Percentiles rank a stretch among this genome's conserved stretches.
phyloP scores from a whole-genome alignment of 495 filamentous ascomycete genomes.

The Tuber magnatum region DNA sequence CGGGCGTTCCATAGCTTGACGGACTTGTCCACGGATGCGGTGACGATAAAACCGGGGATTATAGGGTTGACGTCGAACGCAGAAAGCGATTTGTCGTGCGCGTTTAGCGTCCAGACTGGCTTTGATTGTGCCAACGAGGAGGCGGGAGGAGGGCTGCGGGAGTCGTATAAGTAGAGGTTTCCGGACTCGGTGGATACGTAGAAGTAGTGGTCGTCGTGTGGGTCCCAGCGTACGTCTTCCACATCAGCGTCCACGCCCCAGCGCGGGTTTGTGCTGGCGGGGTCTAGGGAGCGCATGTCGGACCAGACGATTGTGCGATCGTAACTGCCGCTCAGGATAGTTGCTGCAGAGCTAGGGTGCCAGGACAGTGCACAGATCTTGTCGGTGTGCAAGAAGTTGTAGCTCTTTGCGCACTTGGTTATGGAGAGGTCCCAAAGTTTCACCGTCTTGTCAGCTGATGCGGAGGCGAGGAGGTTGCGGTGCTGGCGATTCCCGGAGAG shows the following conservation, averaged over 20 bases:
- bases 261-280: constrained; percentile 53
- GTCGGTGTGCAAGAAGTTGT: constrained; percentile 76
- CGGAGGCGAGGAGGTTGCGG: constrained; percentile 89
- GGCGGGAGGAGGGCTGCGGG: constrained; percentile 55
- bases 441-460: constrained; percentile 90
- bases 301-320: constrained; percentile 84
- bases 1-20: constrained; percentile 96
- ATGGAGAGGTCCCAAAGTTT: constrained; percentile 97
- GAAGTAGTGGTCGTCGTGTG: constrained; percentile 85
- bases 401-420: constrained; percentile 85
- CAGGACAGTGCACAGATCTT: constrained; percentile 94
- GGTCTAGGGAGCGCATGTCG: constrained; percentile 86
- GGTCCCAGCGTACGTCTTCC: constrained; percentile 85
- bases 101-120: constrained; percentile 87
- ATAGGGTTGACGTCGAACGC: constrained; percentile 85
- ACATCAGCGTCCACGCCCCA: constrained; percentile 95
- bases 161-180: constrained; percentile 79
- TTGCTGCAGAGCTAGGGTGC: constrained; percentile 78
- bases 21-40: constrained; percentile 83
- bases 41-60: constrained; percentile 87
- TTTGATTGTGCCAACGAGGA: constrained; percentile 63
- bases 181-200: constrained; percentile 90
- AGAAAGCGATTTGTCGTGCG: constrained; percentile 87
- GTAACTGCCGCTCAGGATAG: constrained; percentile 86
- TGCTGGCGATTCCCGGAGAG: constrained; percentile 88